Evolutionary conservation across 2,329 filamentous ascomycete genomes (phyloP), one percentile per base, ranked within the genome.

Genomic region (Trichophaea hybrida): DNA sequence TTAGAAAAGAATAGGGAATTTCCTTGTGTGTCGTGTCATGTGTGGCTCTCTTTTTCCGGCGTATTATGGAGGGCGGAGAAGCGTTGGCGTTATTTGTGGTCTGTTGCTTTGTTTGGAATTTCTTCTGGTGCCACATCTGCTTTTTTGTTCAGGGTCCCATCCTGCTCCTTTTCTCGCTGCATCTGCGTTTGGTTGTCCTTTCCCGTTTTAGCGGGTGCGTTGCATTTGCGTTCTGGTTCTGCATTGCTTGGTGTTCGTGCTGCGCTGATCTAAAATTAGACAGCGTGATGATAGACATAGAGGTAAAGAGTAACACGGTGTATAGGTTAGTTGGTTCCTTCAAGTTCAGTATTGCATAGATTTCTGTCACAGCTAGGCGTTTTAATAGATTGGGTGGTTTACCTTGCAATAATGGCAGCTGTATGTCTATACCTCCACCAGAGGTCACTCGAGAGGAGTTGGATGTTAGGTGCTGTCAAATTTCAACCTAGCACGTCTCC

Each of bases 81-180:
- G 34, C 37, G 37, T 53, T 53, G 50, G 50, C 24, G 32, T n/a
- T n/a, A 24, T 17, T 15, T 51, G 48, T 51, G 12, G 10, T 53
- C 13, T 53, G 34, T 53, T 10, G 31, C 13, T 32, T 53, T 53
- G n/a, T 24, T 53, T 24, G 34, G 6, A 5, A 13, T 5, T 24
- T 53, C 13, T 53, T 37, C n/a, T 35, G 50, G 50, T 35, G 50
- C 50, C 50, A 53, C 50, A 53, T 35, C 13, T 53, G n/a, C 33
- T 52, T 33, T 34, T 52, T 52, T 52, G 12, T 53, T 53, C 37
- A n/a, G 13, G 13, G 10, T 43, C 38, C n/a, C 38, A 15, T 24
- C 31, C 48, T 51, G n/a, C 48, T 24, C 4, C 13, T 43, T 43
- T 46, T 5, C 24, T 46, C 32, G 24, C 37, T 33, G 13, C 33